Evolutionary conservation across 495 filamentous ascomycete species (phyloP).

Genomic region (Aspergillus carlsbadensis): DNA sequence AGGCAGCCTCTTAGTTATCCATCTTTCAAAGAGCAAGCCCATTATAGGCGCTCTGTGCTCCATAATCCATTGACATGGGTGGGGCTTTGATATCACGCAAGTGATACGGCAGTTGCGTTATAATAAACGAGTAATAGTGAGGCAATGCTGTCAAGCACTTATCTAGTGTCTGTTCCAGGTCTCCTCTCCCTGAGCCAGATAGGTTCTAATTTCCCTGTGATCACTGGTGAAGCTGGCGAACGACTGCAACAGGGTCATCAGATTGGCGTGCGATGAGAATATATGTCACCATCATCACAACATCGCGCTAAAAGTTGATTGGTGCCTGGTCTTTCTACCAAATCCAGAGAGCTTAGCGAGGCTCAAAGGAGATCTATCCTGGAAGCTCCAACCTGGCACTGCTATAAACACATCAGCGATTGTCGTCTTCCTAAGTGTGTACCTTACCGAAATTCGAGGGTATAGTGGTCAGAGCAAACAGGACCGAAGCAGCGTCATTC

Average conservation of each 20-base stretch:
- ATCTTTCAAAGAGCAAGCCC: not conserved
- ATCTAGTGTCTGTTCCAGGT: constrained; percentile 6
- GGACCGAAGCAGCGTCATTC: no score
- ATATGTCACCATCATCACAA: constrained; percentile 24
- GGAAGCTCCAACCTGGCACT: not conserved
- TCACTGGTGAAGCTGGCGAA: not conserved
- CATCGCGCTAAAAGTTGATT: constrained; percentile 12
- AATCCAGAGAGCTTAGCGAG: not conserved
- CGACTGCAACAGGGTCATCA: not conserved
- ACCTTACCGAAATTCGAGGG: no score
- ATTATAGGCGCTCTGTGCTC: not conserved
- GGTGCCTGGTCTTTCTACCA: not conserved
- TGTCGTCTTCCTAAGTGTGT: no score
- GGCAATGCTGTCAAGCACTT: constrained; percentile 1
- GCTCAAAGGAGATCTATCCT: not conserved
- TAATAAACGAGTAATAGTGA: constrained; percentile 16
- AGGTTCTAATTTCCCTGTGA: not conserved
- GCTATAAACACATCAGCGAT: no score
- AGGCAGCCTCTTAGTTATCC: not conserved
- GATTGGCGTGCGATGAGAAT: constrained; percentile 18
- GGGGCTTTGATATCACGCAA: constrained; percentile 20
- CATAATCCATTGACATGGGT: not conserved
- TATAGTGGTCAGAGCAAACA: no score
- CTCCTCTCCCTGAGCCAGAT: not conserved
- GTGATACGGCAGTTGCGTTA: constrained; percentile 17